Evolutionary conservation across 1,139 yeast species (phyloP).

Genomic region (Saccharomycopsis hybrid): DNA sequence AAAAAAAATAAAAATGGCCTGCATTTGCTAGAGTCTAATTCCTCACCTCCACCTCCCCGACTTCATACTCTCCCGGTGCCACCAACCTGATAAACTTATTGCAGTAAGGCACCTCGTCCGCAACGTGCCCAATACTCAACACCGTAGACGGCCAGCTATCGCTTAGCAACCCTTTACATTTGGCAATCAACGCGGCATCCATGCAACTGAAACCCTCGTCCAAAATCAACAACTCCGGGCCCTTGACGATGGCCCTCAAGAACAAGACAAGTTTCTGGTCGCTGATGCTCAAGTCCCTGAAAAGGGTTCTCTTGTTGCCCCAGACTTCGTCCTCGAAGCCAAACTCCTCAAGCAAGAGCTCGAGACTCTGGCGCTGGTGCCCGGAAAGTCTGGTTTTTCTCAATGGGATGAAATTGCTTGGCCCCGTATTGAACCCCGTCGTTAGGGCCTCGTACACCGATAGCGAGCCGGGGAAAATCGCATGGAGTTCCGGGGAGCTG

Average conservation of each 20-base stretch:
- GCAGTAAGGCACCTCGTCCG: slow-evolving; percentile 53
- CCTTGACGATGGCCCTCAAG: slow-evolving; percentile 66
- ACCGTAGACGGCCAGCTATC: slow-evolving; percentile 62
- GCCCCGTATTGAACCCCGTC: slow-evolving; percentile 73
- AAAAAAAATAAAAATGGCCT: too few species aligned
- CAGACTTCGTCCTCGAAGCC: slow-evolving; percentile 24
- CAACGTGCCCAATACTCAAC: slow-evolving; percentile 72
- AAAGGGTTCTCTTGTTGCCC: slow-evolving; percentile 25
- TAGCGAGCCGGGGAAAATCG: slow-evolving; percentile 58
- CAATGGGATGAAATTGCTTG: slow-evolving; percentile 37
- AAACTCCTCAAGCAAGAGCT: slow-evolving; percentile 32
- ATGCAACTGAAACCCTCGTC: slow-evolving; percentile 95
- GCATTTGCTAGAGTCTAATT: too few species aligned
- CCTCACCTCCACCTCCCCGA: not conserved
- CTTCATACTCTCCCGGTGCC: slow-evolving; percentile 4
- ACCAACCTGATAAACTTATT: slow-evolving; percentile 37
- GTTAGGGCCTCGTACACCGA: slow-evolving; percentile 54
- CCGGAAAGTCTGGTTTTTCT: slow-evolving; percentile 13
- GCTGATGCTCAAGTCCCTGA: slow-evolving; percentile 48
- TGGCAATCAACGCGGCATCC: slow-evolving; percentile 59
- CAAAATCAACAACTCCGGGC: slow-evolving; percentile 69
- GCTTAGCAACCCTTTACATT: slow-evolving; percentile 56
- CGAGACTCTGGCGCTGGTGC: slow-evolving; percentile 26
- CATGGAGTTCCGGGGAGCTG: slow-evolving; percentile 87
- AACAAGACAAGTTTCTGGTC: slow-evolving; percentile 77